A percentile compares a stretch with the other conserved stretches of the same genome.
phyloP scores from a whole-genome alignment of 2,329 filamentous ascomycete species.

The Colletotrichum shisoi region DNA sequence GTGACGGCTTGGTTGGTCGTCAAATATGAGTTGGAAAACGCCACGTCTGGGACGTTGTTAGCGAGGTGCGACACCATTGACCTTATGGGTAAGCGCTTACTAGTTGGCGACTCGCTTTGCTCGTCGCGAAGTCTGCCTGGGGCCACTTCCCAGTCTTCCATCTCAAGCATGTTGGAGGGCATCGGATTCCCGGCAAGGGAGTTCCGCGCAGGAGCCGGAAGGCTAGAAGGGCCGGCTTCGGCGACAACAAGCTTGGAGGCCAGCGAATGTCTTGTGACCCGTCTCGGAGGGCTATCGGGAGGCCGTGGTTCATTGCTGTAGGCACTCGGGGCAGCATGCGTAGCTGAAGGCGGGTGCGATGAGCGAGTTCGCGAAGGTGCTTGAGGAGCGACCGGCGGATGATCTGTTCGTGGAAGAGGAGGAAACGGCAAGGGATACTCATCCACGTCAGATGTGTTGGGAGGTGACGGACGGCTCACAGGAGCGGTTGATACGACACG shows the following conservation, averaged over 20 bases:
- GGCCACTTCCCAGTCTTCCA: constrained; percentile 57
- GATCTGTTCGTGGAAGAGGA: neutral
- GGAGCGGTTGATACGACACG: neutral
- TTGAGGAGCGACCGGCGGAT: neutral
- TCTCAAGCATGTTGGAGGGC: constrained; percentile 43
- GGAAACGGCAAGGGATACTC: neutral
- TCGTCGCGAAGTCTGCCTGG: constrained; percentile 52
- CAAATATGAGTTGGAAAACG: constrained; percentile 55
- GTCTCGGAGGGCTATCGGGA: constrained; percentile 6
- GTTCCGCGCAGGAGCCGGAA: neutral
- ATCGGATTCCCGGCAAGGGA: neutral
- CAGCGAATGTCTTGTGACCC: constrained; percentile 23
- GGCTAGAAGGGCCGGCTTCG: neutral
- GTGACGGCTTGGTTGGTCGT: constrained; percentile 49
- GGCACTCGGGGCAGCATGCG: neutral
- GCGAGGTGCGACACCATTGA: neutral
- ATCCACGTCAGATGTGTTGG: neutral
- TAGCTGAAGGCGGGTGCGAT: neutral
- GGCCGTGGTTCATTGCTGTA: neutral
- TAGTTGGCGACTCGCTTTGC: constrained; percentile 43
- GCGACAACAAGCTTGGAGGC: constrained; percentile 1
- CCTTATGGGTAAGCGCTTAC: constrained; percentile 44
- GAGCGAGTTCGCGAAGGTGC: neutral
- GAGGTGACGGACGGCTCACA: neutral
- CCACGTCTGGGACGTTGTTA: constrained; percentile 48